A percentile compares a stretch with the other conserved stretches of the same genome.
These are phyloP conservation scores for Pascua guehoae DNA, from an alignment of 1,284 basidiomycete genomes.

Conservation along the genomic window DNA sequence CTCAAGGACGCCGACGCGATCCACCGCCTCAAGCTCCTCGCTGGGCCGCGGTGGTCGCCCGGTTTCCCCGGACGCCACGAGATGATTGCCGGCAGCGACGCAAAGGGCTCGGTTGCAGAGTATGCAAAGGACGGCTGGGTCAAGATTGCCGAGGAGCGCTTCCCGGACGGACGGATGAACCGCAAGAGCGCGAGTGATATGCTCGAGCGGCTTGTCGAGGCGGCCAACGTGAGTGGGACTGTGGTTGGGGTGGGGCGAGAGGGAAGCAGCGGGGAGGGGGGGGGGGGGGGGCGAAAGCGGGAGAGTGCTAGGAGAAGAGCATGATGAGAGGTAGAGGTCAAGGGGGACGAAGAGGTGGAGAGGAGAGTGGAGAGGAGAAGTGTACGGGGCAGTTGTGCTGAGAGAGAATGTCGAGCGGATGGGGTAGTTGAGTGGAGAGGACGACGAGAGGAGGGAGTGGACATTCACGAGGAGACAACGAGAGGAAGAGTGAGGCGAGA, in stretches of 20 bases:
- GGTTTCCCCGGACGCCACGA: conserved; percentile 55
- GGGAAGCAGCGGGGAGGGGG: neutral
- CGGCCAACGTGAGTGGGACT: conserved; percentile 64
- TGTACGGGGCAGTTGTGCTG: too few species aligned
- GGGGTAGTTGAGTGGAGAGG: too few species aligned
- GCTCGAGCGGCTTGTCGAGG: conserved; percentile 64
- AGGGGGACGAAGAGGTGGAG: neutral
- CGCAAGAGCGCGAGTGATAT: conserved; percentile 79
- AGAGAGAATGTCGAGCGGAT: too few species aligned
- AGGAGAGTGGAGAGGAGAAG: neutral
- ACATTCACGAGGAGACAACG: too few species aligned
- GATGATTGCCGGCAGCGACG: conserved; percentile 21
- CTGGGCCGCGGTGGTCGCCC: conserved; percentile 75
- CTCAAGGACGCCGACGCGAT: conserved; percentile 60
- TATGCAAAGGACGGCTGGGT: conserved; percentile 61
- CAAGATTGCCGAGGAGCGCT: conserved; percentile 81
- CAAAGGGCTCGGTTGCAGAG: conserved; percentile 32
- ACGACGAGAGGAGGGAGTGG: too few species aligned
- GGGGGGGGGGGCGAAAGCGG: neutral
- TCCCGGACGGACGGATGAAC: conserved; percentile 72
- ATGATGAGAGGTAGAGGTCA: neutral
- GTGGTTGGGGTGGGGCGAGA: too few species aligned
- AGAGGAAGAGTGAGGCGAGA: too few species aligned
- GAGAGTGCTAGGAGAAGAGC: neutral
- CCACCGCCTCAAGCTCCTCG: conserved; percentile 74